Evolutionary conservation across 2,329 filamentous ascomycete species (phyloP), one percentile per base, ranked within the genome.

Genomic region (Claviceps digitariae): DNA sequence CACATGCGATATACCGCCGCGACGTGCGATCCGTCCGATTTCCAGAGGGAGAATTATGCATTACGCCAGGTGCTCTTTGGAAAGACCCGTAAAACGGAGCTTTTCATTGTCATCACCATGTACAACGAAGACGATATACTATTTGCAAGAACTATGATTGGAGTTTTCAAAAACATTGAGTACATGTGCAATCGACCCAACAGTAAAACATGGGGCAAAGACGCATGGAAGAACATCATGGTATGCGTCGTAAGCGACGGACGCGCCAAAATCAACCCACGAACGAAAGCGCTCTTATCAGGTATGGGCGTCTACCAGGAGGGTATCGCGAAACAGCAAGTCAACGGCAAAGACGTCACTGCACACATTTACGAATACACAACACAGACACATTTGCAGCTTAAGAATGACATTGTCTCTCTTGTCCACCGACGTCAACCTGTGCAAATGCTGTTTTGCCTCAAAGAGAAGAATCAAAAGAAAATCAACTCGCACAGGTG

Each of bases 381-480:
- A 7, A 87, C 86, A 0, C 87, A 93, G 69, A 87, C 90, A 59
- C 87, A 87, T 36, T 74, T 97, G 63, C 83, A 88, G 63, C 82
- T 97, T 66, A 95, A 95, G 74, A 94, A 91, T 61, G 86, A 86
- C 56, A 80, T 95, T 44, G 91, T 97, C 9, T 78, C 84, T 48
- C 76, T 97, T 50, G 87, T 93, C 57, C 84, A 85, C 48, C 88
- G 90, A 64, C 86, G 86, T 56, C 90, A 93, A 57, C 91, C 93
- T 0, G 87, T 98, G 2, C 93, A 98, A 72, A 86, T 98, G 74
- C 81, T 98, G 4, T 98, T 98, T 75, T 98, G 93, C 68, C 71
- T 98, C 56, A 98, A 98, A 74, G 93, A 98, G 67, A 97, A 96
- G 80, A 98, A 98, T 67, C 90, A 96, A 73, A 98, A 98, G 76